A percentile compares a stretch with the other conserved stretches of the same genome.
Conservation (phyloP, 441 rosid genomes). For the Aquilaria agallochum region DNA sequence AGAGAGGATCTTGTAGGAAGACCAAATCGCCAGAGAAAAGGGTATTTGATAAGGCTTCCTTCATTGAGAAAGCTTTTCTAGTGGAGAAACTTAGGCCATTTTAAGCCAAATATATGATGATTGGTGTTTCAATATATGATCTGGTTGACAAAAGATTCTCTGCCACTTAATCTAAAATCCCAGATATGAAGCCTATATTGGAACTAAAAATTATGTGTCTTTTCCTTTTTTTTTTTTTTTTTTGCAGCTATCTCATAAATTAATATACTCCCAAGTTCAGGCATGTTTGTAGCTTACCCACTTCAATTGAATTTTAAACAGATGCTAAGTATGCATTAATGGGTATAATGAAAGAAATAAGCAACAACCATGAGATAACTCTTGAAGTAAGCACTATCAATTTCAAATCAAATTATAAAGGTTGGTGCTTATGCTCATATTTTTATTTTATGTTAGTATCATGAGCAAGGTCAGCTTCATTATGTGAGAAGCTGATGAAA, state of each 20-base stretch:
- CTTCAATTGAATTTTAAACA: neutral
- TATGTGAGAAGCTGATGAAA: conserved; percentile 14
- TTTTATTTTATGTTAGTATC: neutral
- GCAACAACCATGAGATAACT: conserved; percentile 26
- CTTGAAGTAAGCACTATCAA: conserved; percentile 46
- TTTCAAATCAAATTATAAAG: conserved; percentile 50
- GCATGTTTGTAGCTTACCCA: conserved; percentile 16
- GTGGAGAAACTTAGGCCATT: conserved; percentile 52
- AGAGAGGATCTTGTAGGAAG: conserved; percentile 33
- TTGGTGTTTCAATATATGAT: conserved; percentile 42
- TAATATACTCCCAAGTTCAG: conserved; percentile 51
- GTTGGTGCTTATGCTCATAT: conserved; percentile 15
- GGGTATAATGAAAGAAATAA: conserved; percentile 60
- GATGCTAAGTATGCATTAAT: conserved; percentile 49
- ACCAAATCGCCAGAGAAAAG: conserved; percentile 32
- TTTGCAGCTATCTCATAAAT: conserved; percentile 46
- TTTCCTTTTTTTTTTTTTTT: neutral
- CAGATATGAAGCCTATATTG: neutral
- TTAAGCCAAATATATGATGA: conserved; percentile 55
- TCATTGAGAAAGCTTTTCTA: conserved; percentile 49
- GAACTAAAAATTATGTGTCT: conserved; percentile 3
- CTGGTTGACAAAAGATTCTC: neutral
- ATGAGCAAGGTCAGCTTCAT: no score
- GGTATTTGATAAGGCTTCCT: conserved; percentile 42
- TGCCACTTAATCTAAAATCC: neutral